A percentile compares a stretch with the other conserved stretches of the same genome.
Conservation (phyloP, 2,329 filamentous ascomycete species). For the Penicillium sp. region DNA sequence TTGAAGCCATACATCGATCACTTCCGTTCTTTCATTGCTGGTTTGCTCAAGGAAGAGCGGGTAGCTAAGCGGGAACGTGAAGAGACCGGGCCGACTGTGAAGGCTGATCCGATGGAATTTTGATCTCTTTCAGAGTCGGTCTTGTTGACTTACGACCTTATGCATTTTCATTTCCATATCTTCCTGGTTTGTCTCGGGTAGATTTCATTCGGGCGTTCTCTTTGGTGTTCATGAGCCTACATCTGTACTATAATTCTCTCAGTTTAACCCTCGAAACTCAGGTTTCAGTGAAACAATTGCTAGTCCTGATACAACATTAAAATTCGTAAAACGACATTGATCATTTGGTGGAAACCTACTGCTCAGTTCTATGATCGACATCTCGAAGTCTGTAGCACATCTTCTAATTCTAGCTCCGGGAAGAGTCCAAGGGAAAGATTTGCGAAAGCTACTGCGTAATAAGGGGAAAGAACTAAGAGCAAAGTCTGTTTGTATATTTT, state of each 20-base stretch:
- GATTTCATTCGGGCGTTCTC: conserved; percentile 7
- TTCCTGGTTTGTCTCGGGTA: neutral
- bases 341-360: too few relatives aligned
- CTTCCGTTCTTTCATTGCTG: conserved; percentile 77
- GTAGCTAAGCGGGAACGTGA: conserved; percentile 51
- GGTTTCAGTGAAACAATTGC: neutral
- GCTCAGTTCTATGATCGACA: too few relatives aligned
- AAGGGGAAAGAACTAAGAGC: neutral
- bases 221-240: conserved; percentile 1
- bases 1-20: conserved; percentile 89
- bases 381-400: too few relatives aligned
- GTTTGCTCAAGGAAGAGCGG: conserved; percentile 72
- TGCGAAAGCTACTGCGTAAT: too few relatives aligned
- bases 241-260: neutral
- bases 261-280: neutral
- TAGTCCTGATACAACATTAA: too few relatives aligned
- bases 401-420: too few relatives aligned
- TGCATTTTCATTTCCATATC: conserved; percentile 9
- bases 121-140: conserved; percentile 34
- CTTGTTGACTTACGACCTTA: conserved; percentile 18
- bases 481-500: conserved; percentile 2
- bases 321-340: too few relatives aligned
- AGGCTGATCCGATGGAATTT: conserved; percentile 63
- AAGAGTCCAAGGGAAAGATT: too few relatives aligned
- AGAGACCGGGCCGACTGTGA: conserved; percentile 44